phyloP scores from a whole-genome alignment of 108 stramenopile genomes.

The Skeletonema potamos region DNA sequence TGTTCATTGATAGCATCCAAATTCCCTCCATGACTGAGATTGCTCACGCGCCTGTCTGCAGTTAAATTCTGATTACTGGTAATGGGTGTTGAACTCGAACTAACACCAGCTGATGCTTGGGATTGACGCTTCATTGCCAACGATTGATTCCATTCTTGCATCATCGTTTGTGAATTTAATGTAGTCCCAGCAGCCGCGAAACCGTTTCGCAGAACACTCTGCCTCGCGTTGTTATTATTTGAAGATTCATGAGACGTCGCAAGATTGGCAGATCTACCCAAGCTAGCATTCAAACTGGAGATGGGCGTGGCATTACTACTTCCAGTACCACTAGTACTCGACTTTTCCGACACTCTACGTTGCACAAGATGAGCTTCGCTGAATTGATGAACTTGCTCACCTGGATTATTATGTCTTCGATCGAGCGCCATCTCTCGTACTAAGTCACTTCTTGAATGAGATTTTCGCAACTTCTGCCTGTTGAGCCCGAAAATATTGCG shows the following conservation, averaged over 20 bases:
- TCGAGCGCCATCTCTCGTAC: slow-evolving; percentile 25
- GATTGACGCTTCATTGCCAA: background rate
- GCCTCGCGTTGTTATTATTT: background rate
- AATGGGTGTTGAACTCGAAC: background rate
- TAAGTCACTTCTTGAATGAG: slow-evolving; percentile 9
- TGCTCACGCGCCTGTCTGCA: background rate
- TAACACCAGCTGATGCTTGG: background rate
- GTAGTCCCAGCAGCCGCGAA: background rate
- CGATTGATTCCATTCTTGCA: slow-evolving; percentile 2
- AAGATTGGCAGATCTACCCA: background rate
- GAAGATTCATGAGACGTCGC: background rate
- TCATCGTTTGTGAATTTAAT: background rate
- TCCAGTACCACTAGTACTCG: background rate
- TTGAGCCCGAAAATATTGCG: slow-evolving; percentile 1
- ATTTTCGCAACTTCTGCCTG: slow-evolving; percentile 6
- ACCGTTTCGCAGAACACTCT: background rate
- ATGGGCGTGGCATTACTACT: background rate
- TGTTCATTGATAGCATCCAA: slow-evolving; percentile 15
- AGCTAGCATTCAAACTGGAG: background rate
- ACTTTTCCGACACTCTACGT: background rate
- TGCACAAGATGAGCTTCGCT: background rate
- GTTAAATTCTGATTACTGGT: background rate
- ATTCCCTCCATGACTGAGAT: background rate
- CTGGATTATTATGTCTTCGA: background rate
- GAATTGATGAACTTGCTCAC: background rate